Conservation (phyloP, 2,329 filamentous ascomycete species). For the Penicillium oxalicum region DNA sequence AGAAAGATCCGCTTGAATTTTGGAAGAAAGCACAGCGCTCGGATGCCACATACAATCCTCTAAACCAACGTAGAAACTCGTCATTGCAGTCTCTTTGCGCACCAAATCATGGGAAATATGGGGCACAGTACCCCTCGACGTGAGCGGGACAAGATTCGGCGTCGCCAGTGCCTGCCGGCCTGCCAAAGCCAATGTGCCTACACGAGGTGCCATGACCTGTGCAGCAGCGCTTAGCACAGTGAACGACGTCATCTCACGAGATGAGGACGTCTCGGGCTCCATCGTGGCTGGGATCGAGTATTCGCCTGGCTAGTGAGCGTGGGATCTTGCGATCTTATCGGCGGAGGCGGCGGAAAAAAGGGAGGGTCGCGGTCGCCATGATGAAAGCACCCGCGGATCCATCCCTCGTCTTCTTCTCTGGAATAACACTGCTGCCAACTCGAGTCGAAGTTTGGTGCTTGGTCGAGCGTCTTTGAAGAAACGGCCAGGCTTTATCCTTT, state of each 20-base stretch:
- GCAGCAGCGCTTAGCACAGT: constrained; percentile 29
- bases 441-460: neutral
- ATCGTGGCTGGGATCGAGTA: constrained; percentile 22
- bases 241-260: constrained; percentile 38
- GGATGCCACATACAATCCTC: constrained; percentile 73
- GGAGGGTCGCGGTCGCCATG: constrained; percentile 1
- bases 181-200: constrained; percentile 61
- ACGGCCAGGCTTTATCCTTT: too few species aligned
- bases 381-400: constrained; percentile 7
- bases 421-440: neutral
- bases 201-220: constrained; percentile 49
- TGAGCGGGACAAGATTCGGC: constrained; percentile 72
- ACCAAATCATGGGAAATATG: constrained; percentile 86
- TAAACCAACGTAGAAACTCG: constrained; percentile 70
- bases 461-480: too few species aligned
- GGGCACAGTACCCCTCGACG: constrained; percentile 77
- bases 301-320: constrained; percentile 8
- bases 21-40: neutral
- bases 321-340: constrained; percentile 14
- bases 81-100: constrained; percentile 56
- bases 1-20: neutral
- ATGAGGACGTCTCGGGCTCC: constrained; percentile 20
- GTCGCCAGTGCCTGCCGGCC: constrained; percentile 66
- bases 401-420: neutral
- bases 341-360: constrained; percentile 13